Conservation (phyloP, 2,329 filamentous ascomycete species). For the Pseudogymnoascus verrucosus region DNA sequence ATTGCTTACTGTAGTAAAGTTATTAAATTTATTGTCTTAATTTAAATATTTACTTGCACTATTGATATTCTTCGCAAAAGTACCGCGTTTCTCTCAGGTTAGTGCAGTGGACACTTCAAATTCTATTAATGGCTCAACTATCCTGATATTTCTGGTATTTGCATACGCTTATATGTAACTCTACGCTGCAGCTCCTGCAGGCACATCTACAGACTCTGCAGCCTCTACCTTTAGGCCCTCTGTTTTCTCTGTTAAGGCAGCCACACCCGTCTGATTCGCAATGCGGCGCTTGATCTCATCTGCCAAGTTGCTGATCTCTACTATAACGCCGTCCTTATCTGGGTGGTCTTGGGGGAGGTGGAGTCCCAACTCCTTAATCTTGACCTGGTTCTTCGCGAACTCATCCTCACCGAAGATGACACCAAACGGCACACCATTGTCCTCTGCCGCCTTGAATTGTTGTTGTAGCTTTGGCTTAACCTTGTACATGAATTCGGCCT, state of each 20-base stretch:
- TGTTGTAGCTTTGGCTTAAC: conserved; percentile 79
- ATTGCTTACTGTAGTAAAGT: background rate
- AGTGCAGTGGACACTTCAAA: background rate
- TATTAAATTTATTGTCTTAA: background rate
- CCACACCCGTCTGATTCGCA: conserved; percentile 26
- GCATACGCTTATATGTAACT: background rate
- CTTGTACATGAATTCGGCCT: conserved; percentile 84
- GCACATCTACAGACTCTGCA: background rate
- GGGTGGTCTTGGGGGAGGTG: conserved; percentile 63
- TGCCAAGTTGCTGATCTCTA: conserved; percentile 56
- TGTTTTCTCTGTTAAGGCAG: conserved; percentile 21
- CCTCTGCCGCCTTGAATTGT: conserved; percentile 88
- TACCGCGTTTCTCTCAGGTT: background rate
- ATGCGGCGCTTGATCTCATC: conserved; percentile 52
- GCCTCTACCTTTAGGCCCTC: conserved; percentile 22
- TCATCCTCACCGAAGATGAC: conserved; percentile 91
- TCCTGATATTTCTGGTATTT: background rate
- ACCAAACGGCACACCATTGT: conserved; percentile 70
- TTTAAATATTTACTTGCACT: background rate
- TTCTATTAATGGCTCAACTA: background rate
- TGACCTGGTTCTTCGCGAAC: conserved; percentile 71
- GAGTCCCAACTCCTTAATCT: conserved; percentile 78
- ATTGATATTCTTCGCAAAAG: background rate
- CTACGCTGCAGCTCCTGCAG: background rate
- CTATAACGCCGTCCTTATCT: conserved; percentile 78